Base-by-base conservation (phyloP, 768 basidiomycete species). In the Leccinum arenicola region DNA sequence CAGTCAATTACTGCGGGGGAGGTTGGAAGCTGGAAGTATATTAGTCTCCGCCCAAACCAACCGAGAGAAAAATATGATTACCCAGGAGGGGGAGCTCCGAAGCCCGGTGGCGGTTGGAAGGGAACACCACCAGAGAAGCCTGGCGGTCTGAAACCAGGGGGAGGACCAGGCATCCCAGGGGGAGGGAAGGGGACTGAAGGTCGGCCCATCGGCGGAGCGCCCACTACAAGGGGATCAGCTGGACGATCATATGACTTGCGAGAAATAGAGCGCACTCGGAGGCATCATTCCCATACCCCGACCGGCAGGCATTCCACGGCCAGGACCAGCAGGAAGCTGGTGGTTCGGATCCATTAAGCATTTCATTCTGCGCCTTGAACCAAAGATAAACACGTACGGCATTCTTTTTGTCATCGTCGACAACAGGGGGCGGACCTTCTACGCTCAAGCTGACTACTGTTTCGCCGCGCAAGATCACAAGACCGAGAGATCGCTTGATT, bases 221-320 rank as follows among this genome's bases (percentile, higher is more conserved):
- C 85, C 79, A 84, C 87, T 89, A 35, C 52, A 56, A 57, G 45
- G 43, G 21, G 50, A 62, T 68, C 50, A 59, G 60, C 51, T 52
- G 49, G 23, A 43, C 10, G 57, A 63, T 52, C 66, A 62, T 64
- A 66, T 60, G 40, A 63, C 38, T 54, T 57, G 55, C 47, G 58
- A 56, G 53, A 14, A 59, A 60, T 48, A 43, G 12, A 53, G 80
- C 88, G 57, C 72, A 91, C 90, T 84, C 2, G 90, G 88, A 56
- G 90, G 91, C 84, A 92, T 86, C 90, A 93, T 94, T 56, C 93
- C 93, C 86, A 98, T 96, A 58, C 96, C 96, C 66, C 96, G 88
- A 65, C 96, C 95, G 45, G 95, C 96, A 72, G 95, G 93, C 81
- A 94, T 88, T 66, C 95, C 96, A 61, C 93, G 86, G 62, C 96